Base-by-base conservation (phyloP, 2,329 filamentous ascomycete genomes). In the Fonsecaea pugnacius region DNA sequence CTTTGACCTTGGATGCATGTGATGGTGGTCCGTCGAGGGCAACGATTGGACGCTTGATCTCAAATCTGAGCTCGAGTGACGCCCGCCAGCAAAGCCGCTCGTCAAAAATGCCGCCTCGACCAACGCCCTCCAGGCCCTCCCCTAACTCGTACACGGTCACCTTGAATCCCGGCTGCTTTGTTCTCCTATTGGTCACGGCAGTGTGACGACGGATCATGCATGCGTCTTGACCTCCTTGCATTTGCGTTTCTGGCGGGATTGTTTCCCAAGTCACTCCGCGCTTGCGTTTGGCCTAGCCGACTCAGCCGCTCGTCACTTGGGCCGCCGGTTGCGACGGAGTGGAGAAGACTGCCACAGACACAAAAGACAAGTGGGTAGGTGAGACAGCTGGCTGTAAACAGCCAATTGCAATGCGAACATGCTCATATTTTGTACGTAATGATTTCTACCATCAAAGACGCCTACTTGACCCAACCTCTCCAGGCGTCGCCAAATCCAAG, bases 401-500 rank as follows among this genome's bases (percentile, higher is more conserved):
- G 10, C 43, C 18, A 24, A 48, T 48, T 48, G 18, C 9, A 48
- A 48, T 21, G 43, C 18, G 43, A 4, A 48, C 24, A 48, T 12
- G 18, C 21, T 24, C 18, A 48, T 48, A 27, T 5, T 48, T 9
- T 24, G 43, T 48, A 48, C 21, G 18, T 27, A 24, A 48, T 48
- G 27, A 24, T 10, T 27, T 24, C 43, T 48, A 10, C 12, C 18
- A 33, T 52, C 57, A 43, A 59, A 52, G n/a, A 38, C 6, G 6
- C 32, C 12, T 60, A 36, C 43, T 18, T 56, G 14, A 52, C 58
- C 66, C 66, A 68, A 53, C 6, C 50, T 24, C 55, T 60, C 66
- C 63, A 68, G 21, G 50, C 60, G 18, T 32, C 60, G 10, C 63
- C 56, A 55, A 65, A 68, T 63, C 63, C 66, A 62, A 61, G 30